Conservation (phyloP, 2,329 filamentous ascomycete species). For the Hypoxylon sp. region DNA sequence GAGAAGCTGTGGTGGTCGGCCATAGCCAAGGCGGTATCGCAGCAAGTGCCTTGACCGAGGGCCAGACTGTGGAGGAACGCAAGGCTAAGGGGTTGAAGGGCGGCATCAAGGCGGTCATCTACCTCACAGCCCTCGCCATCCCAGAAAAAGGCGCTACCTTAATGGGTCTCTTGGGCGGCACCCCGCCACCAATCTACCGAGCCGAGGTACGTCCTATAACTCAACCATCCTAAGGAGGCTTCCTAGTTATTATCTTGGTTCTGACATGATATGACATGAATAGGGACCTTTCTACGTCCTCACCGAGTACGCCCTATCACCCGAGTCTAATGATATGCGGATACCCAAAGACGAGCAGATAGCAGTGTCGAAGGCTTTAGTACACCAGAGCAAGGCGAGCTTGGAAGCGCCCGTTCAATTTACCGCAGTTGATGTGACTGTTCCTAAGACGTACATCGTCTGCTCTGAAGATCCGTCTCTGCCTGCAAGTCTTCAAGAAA, state of each 20-base stretch:
- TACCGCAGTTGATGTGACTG: conserved; percentile 46
- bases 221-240: neutral
- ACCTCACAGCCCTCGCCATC: conserved; percentile 50
- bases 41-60: conserved; percentile 48
- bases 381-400: conserved; percentile 39
- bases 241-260: neutral
- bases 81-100: conserved; percentile 46
- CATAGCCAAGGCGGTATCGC: conserved; percentile 54
- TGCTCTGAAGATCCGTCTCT: conserved; percentile 48
- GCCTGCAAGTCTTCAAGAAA: conserved; percentile 43
- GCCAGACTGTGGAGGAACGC: conserved; percentile 50
- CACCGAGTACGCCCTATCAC: conserved; percentile 28
- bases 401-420: conserved; percentile 34
- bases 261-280: neutral
- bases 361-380: conserved; percentile 28
- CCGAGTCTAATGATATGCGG: neutral
- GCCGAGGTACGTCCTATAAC: conserved; percentile 30
- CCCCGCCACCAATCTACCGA: conserved; percentile 36
- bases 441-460: conserved; percentile 50
- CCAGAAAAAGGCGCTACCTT: conserved; percentile 44
- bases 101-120: conserved; percentile 52
- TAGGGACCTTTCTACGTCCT: conserved; percentile 42
- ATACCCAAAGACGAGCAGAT: conserved; percentile 18
- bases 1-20: conserved; percentile 47
- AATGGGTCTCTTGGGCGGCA: conserved; percentile 35